A percentile compares a stretch with the other conserved stretches of the same genome.
These are phyloP conservation scores for Mollisiaceae sp. DNA, from an alignment of 2,329 filamentous ascomycete genomes.

Conservation along the genomic window DNA sequence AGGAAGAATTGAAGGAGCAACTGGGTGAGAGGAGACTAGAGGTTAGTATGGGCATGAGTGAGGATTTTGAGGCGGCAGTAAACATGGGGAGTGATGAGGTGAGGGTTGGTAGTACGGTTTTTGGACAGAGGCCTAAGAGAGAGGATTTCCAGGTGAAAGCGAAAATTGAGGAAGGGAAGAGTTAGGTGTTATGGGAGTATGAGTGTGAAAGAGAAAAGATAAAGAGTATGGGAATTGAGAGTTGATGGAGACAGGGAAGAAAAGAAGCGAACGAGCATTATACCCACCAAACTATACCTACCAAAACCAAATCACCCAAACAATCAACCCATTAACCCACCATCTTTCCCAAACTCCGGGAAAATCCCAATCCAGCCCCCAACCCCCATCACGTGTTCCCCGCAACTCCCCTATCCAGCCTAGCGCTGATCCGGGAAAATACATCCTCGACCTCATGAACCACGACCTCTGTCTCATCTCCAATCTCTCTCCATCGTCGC, in stretches of 20 bases:
- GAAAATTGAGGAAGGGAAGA: conserved; percentile 28
- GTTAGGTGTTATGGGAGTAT: not conserved
- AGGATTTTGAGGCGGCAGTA: conserved; percentile 92
- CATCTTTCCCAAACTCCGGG: no score
- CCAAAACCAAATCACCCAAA: no score
- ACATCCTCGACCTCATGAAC: not conserved
- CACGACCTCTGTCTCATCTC: conserved; percentile 8
- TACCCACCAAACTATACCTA: not conserved
- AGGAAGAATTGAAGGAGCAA: conserved; percentile 63
- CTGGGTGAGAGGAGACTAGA: conserved; percentile 69
- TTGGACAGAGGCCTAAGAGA: conserved; percentile 72
- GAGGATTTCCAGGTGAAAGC: conserved; percentile 35
- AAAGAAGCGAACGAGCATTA: not conserved
- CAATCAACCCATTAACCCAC: no score
- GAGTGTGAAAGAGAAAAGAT: no score
- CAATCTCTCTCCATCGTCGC: not conserved
- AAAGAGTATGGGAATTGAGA: not conserved
- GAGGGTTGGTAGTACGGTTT: conserved; percentile 91
- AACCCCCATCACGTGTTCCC: not conserved
- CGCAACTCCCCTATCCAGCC: not conserved
- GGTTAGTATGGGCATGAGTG: conserved; percentile 98
- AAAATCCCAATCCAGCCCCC: not conserved
- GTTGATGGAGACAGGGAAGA: not conserved
- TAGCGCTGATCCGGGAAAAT: conserved; percentile 16
- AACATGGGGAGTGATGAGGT: conserved; percentile 85